Evolutionary conservation across 768 basidiomycete genomes (phyloP), one percentile per base, ranked within the genome.

Genomic region (Xerocomellus dryophilus): DNA sequence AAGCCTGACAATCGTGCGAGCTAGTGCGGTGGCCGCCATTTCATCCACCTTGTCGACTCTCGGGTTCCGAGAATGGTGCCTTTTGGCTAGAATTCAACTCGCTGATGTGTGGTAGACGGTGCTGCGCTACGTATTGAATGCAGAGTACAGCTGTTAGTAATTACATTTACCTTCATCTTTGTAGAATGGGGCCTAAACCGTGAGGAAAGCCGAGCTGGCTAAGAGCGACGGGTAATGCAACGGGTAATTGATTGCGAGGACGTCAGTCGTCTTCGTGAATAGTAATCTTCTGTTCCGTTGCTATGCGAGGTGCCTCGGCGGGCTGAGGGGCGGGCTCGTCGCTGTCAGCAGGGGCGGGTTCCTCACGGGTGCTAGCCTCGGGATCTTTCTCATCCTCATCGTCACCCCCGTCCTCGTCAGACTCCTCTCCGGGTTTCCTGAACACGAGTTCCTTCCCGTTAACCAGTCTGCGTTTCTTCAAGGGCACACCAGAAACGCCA

Each of bases 401-500:
- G 40, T 70, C 74, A 43, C 67, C 71, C 43, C 69, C 79, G 18
- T 81, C 81, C 10, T 74, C 78, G 44, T 72, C 75, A 46, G 66
- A 73, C 51, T 77, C 80, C 51, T 82, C 81, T 8, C 78, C 82
- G 9, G 80, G 80, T 59, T 68, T 67, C 60, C 71, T 74, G 65
- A 85, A 84, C 34, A 78, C 72, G 17, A 95, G 69, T 63, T 85
- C 90, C 61, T 82, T 81, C 54, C 88, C 92, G 53, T 83, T 89
- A 0, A 94, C 84, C 29, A 96, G 71, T 58, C 93, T 79, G 53
- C 92, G 74, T 69, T 92, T 94, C 77, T 93, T 93, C 45, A 86
- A 61, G 1, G 84, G 84, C 12, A 70, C 74, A 31, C 75, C 74
- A 12, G 62, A 52, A 10, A 65, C 58, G 43, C 60, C 58, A 43